Base-by-base conservation (phyloP, 441 rosid genomes). In the Erodium texanum region DNA sequence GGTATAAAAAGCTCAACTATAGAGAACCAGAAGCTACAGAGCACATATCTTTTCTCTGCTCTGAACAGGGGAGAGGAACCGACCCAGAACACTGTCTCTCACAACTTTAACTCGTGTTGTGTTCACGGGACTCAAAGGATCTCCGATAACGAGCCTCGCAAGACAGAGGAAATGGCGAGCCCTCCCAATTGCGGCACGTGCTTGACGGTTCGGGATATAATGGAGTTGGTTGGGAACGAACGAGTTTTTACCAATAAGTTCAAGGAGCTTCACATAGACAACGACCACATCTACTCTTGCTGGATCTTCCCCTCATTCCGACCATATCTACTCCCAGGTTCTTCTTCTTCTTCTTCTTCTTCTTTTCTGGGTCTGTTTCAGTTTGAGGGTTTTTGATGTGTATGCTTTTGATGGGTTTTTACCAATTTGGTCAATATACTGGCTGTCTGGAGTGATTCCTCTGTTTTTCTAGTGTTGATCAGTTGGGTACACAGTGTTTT, bases 191-290 rank as follows among this genome's bases (percentile, higher is more conserved):
- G 61, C 18, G 81, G 74, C 81, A 93, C 83, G 82, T 88, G 7
- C 73, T 88, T 67, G 96, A 92, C 75, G 97, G 98, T 77, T 92
- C 96, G 24, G 24, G 89, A 83, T 78, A 91, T 94, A 84, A 89
- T 89, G 81, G 81, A 86, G 89, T 84, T 94, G 78, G 97, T 94
- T 78, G 97, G 72, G 79, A 87, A 89, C 81, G 77, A 92, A 56
- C 79, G 82, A 82, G 97, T 89, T 50, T 89, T 92, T 77, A 79
- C 72, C 68, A 78, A 64, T 75, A 94, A 92, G 90, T 94, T 94
- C 71, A 69, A 86, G 24, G 88, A 87, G 71, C 78, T 94, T 16
- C 96, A 94, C 59, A 81, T 54, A 18, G 96, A 87, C 78, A 78
- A 67, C 45, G 98, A 92, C 77, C 96, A 93, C 59, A 79, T 80